Base-by-base conservation (phyloP, 805 yeast genomes). In the Cyberlindnera samutprakarnensis region DNA sequence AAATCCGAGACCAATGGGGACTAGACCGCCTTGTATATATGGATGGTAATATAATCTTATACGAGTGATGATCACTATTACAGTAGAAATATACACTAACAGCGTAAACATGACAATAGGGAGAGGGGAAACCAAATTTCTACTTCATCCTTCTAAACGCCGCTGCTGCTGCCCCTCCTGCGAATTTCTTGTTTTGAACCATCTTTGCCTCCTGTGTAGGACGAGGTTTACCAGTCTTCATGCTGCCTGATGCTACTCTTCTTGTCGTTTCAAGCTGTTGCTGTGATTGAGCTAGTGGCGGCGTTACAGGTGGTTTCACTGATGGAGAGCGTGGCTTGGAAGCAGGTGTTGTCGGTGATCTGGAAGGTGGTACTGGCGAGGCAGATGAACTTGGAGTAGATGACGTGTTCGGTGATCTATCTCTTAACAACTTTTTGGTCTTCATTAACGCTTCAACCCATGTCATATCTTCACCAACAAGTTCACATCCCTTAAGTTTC, bases 361-460 rank as follows among this genome's bases (percentile, higher is more conserved):
- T 28, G 14, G 43, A 26, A 8, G 18, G 35, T 21, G n/a, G 20
- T 15, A 17, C 18, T 6, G 19, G 20, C n/a, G n/a, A n/a, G n/a
- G n/a, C n/a, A n/a, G n/a, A n/a, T n/a, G n/a, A n/a, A n/a, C n/a
- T n/a, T n/a, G n/a, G n/a, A n/a, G n/a, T n/a, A n/a, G n/a, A n/a
- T n/a, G n/a, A n/a, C n/a, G n/a, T n/a, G n/a, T n/a, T n/a, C n/a
- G n/a, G n/a, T n/a, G n/a, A n/a, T n/a, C n/a, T n/a, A n/a, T n/a
- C n/a, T n/a, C n/a, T n/a, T 28, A 71, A 57, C 46, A 77, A 46
- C 30, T 77, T 75, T 43, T 79, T 76, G 3, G 86, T 83, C 41
- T 70, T 70, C 41, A 81, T 58, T 36, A 81, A 62, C 31, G 86
- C 70, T 29, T 78, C 81, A 11, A 81, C 77, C 90, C 90, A 81